Percentiles rank a stretch among this genome's conserved stretches.
phyloP scores from a whole-genome alignment of 176 grass and related monocot species.

The Chloris gayana region DNA sequence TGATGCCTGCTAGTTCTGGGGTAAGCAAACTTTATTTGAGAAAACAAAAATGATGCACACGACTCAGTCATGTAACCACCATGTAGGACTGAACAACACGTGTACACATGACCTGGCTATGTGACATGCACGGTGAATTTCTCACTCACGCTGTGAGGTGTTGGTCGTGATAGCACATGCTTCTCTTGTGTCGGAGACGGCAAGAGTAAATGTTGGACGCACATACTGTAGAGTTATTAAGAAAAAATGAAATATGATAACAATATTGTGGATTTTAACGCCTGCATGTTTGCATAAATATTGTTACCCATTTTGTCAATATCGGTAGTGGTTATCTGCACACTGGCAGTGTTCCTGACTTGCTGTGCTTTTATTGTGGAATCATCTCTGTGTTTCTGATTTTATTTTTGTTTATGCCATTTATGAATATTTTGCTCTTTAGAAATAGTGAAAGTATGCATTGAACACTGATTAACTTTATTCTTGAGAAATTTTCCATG shows the following conservation, averaged over 20 bases:
- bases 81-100: too few species aligned
- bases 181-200: too few species aligned
- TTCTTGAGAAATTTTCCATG: not conserved
- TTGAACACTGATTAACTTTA: not conserved
- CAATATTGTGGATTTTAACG: not conserved
- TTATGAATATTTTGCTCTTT: not conserved
- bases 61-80: too few species aligned
- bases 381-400: not conserved
- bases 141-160: too few species aligned
- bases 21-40: not conserved
- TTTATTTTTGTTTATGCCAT: not conserved
- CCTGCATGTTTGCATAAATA: not conserved
- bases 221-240: too few species aligned
- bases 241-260: not conserved
- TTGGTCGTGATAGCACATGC: too few species aligned
- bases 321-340: not conserved
- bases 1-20: not conserved
- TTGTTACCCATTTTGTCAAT: not conserved
- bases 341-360: not conserved
- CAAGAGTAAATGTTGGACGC: too few species aligned
- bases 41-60: conserved; percentile 1
- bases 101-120: too few species aligned
- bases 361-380: conserved; percentile 21
- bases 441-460: too few species aligned
- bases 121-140: too few species aligned